A percentile compares a stretch with the other conserved stretches of the same genome.
These are phyloP conservation scores for Debaryomyces sp. DNA, from an alignment of 1,139 yeast genomes.

Conservation along the genomic window DNA sequence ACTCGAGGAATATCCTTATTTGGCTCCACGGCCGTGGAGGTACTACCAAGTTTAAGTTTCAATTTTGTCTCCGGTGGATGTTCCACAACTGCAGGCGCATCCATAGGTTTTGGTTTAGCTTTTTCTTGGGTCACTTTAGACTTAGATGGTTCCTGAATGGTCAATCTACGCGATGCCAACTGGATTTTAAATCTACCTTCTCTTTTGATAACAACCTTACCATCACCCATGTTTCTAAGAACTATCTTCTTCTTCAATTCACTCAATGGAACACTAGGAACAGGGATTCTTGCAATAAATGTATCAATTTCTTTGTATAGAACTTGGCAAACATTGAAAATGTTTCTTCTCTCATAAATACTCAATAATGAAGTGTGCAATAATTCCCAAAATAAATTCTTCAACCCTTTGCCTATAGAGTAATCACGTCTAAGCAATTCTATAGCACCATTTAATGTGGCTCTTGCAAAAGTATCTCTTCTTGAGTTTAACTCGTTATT, in stretches of 20 bases:
- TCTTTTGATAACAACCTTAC: conserved; percentile 44
- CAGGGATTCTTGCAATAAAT: conserved; percentile 59
- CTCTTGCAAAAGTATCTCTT: conserved; percentile 45
- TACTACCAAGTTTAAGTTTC: conserved; percentile 21
- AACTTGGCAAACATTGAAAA: conserved; percentile 68
- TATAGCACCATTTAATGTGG: conserved; percentile 63
- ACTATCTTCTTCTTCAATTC: conserved; percentile 61
- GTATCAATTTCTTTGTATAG: conserved; percentile 67
- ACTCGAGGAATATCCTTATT: neutral
- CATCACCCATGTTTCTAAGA: conserved; percentile 54
- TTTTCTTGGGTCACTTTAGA: conserved; percentile 1
- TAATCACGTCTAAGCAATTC: conserved; percentile 68
- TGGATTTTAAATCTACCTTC: conserved; percentile 52
- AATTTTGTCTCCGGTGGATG: conserved; percentile 19
- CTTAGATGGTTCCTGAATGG: neutral
- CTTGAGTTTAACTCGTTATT: conserved; percentile 47
- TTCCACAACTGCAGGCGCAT: neutral
- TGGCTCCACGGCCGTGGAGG: neutral
- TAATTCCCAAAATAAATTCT: conserved; percentile 67
- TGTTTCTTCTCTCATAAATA: conserved; percentile 58
- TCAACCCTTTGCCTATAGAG: conserved; percentile 64
- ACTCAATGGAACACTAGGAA: conserved; percentile 57
- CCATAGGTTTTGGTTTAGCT: conserved; percentile 2
- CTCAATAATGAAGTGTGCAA: conserved; percentile 63
- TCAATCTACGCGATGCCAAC: conserved; percentile 27